Conservation (phyloP, 345 rosid genomes). For the Firmiana major region DNA sequence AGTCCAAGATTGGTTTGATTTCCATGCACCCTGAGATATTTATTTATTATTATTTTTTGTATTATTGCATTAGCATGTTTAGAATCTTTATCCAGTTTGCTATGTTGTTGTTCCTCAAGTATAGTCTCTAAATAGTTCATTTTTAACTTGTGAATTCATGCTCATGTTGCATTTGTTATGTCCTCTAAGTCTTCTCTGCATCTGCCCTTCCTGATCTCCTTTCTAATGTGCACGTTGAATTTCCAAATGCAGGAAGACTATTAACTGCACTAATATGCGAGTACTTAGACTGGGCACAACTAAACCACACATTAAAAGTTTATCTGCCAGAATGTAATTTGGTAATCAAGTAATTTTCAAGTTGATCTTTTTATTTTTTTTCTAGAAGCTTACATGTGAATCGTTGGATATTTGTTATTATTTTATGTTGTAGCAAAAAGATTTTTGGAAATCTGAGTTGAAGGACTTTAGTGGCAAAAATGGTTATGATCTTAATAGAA, state of each 20-base stretch:
- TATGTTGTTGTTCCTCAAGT: not conserved
- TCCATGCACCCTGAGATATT: not conserved
- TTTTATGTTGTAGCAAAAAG: slow-evolving; percentile 64
- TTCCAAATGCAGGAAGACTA: slow-evolving; percentile 69
- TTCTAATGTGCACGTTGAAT: not conserved
- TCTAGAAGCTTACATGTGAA: slow-evolving; percentile 1
- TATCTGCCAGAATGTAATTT: slow-evolving; percentile 93
- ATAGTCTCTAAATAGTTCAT: not conserved
- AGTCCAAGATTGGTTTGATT: not conserved
- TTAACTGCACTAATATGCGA: slow-evolving; percentile 81
- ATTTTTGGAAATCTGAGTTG: slow-evolving; percentile 82
- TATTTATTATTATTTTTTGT: too few species aligned
- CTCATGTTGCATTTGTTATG: not conserved
- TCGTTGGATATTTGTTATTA: slow-evolving; percentile 5
- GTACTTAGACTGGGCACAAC: slow-evolving; percentile 96
- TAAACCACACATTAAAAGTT: slow-evolving; percentile 80
- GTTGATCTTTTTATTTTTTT: slow-evolving; percentile 3
- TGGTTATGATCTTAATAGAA: slow-evolving; percentile 79
- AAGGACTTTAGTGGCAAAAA: slow-evolving; percentile 74
- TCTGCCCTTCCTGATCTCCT: not conserved
- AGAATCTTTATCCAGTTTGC: not conserved
- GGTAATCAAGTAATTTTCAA: slow-evolving; percentile 62
- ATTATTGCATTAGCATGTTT: not conserved
- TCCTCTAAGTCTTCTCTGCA: not conserved
- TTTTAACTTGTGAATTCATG: not conserved